Conservation (phyloP, 371 early-diverging fungal species). For the Homolaphlyctis polyrhiza region DNA sequence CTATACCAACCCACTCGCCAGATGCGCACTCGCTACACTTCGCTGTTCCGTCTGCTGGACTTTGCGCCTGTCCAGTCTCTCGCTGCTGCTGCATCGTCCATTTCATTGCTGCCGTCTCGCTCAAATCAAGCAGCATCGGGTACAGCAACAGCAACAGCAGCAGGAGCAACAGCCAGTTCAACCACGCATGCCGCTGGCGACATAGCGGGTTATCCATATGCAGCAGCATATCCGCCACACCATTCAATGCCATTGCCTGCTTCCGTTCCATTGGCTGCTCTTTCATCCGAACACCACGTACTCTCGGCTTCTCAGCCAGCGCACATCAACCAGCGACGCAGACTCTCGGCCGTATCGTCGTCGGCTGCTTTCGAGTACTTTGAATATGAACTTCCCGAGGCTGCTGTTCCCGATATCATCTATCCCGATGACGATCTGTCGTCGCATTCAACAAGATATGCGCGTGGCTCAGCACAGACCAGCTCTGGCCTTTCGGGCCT, state of each 20-base stretch:
- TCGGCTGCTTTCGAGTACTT: background rate
- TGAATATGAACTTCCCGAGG: background rate
- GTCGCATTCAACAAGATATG: background rate
- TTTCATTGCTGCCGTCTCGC: background rate
- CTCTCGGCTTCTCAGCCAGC: background rate
- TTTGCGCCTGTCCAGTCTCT: background rate
- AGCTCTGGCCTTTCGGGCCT: too few relatives aligned
- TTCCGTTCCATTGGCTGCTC: too few relatives aligned
- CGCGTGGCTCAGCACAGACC: too few relatives aligned
- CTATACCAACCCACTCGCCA: background rate
- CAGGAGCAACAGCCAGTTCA: too few relatives aligned
- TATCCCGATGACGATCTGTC: slow-evolving; percentile 2
- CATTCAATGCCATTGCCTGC: too few relatives aligned
- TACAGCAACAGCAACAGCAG: too few relatives aligned
- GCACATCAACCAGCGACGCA: background rate
- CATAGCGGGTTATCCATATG: too few relatives aligned
- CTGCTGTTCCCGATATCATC: background rate
- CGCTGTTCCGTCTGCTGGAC: background rate
- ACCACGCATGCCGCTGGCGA: too few relatives aligned
- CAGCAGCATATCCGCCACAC: too few relatives aligned
- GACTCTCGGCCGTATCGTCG: background rate
- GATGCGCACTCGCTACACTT: background rate
- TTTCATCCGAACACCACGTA: too few relatives aligned
- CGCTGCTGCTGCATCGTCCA: background rate
- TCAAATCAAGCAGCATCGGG: too few relatives aligned